Conservation (phyloP, 2,329 filamentous ascomycete species). For the Knufia petricola region DNA sequence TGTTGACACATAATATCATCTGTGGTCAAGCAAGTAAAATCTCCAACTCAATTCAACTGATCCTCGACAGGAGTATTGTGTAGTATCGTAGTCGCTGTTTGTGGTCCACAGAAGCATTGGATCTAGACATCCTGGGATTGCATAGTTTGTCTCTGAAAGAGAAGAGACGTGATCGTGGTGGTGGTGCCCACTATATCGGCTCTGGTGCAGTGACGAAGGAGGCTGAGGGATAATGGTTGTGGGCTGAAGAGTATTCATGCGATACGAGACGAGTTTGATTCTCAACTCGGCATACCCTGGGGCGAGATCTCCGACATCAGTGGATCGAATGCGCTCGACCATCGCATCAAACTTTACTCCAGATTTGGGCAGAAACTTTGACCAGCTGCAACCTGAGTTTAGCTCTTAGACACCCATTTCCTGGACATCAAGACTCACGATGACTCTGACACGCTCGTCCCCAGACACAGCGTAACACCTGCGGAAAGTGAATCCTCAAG, state of each 20-base stretch:
- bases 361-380: conserved; percentile 9
- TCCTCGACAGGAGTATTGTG: too few species aligned
- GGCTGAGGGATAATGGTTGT: not conserved
- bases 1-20: too few species aligned
- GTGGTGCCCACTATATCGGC: conserved; percentile 13
- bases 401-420: not conserved
- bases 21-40: too few species aligned
- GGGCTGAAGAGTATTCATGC: not conserved
- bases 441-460: conserved; percentile 2
- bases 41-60: too few species aligned
- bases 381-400: conserved; percentile 10
- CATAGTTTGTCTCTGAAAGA: too few species aligned
- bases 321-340: not conserved
- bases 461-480: conserved; percentile 6
- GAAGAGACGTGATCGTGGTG: conserved; percentile 11
- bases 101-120: too few species aligned
- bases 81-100: too few species aligned
- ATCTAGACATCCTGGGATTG: too few species aligned
- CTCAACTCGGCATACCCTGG: not conserved
- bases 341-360: not conserved
- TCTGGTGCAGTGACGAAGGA: conserved; percentile 10
- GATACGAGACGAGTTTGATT: not conserved
- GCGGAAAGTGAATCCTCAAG: conserved; percentile 1
- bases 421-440: not conserved
- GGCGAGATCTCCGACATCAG: not conserved